Conservation (phyloP, 2,329 filamentous ascomycete genomes). For the Thielaviopsis punctulata region DNA sequence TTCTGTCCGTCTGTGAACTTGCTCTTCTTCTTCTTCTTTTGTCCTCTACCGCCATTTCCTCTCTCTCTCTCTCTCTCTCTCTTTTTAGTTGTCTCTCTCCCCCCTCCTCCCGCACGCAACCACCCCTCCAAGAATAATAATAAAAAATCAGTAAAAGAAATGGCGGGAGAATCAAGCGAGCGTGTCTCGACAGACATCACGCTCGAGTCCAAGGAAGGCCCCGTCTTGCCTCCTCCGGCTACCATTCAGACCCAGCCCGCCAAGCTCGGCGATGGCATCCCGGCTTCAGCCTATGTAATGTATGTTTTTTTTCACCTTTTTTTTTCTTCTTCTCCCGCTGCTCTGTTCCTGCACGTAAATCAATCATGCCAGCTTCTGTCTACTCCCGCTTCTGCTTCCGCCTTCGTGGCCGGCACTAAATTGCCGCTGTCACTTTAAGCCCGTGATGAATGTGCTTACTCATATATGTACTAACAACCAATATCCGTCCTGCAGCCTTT, state of each 20-base stretch:
- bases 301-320: constrained; percentile 21
- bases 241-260: constrained; percentile 54
- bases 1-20: constrained; percentile 11
- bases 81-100: background rate
- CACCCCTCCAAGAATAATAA: background rate
- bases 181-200: constrained; percentile 64
- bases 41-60: constrained; percentile 13
- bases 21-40: constrained; percentile 2
- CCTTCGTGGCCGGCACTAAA: background rate
- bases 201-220: constrained; percentile 27
- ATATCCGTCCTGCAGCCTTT: constrained; percentile 21
- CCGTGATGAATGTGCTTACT: background rate
- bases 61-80: no score
- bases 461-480: constrained; percentile 2
- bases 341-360: background rate
- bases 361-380: background rate
- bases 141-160: constrained; percentile 17
- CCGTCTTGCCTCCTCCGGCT: constrained; percentile 43
- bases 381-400: background rate
- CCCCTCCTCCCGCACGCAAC: no score
- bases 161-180: constrained; percentile 54
- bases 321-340: background rate
- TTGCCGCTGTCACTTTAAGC: background rate
- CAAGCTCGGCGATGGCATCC: constrained; percentile 53
- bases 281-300: constrained; percentile 74